These are phyloP conservation scores for Dryadomyces sulphureus DNA, from an alignment of 2,329 filamentous ascomycete genomes.

Conservation along the genomic window DNA sequence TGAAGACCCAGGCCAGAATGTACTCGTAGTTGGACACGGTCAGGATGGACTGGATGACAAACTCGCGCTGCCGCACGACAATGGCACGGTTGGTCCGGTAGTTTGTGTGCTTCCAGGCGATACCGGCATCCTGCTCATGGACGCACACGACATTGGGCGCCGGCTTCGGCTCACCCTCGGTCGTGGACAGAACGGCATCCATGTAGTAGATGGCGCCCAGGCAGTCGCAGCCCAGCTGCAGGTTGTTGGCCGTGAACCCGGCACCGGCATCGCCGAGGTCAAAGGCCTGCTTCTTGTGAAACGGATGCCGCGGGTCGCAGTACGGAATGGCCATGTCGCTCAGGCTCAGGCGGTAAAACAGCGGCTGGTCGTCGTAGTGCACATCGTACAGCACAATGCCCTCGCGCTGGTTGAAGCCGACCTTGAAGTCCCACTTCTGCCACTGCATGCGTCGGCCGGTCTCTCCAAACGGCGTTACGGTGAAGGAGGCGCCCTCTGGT, in stretches of 20 bases:
- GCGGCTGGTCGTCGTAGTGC: slow-evolving; percentile 47
- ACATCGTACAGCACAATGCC: slow-evolving; percentile 58
- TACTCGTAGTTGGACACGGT: slow-evolving; percentile 61
- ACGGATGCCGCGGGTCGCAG: slow-evolving; percentile 49
- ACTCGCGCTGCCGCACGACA: slow-evolving; percentile 43
- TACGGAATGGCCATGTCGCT: slow-evolving; percentile 57
- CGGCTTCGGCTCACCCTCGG: slow-evolving; percentile 33
- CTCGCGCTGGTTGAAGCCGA: slow-evolving; percentile 57
- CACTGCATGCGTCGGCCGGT: slow-evolving; percentile 29
- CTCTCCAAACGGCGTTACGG: slow-evolving; percentile 22
- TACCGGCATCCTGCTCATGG: slow-evolving; percentile 57
- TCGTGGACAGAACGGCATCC: slow-evolving; percentile 36
- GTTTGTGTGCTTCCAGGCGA: slow-evolving; percentile 59
- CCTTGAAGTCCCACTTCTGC: slow-evolving; percentile 56
- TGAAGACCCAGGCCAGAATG: slow-evolving; percentile 37
- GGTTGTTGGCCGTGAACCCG: slow-evolving; percentile 52
- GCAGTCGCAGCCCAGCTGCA: slow-evolving; percentile 55
- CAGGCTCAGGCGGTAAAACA: slow-evolving; percentile 53
- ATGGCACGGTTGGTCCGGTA: slow-evolving; percentile 47
- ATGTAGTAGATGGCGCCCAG: slow-evolving; percentile 52
- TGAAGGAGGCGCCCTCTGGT: slow-evolving; percentile 21
- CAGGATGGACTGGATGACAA: slow-evolving; percentile 55
- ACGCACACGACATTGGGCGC: slow-evolving; percentile 46
- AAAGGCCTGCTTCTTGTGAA: slow-evolving; percentile 57
- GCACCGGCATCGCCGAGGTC: slow-evolving; percentile 58